Evolutionary conservation across 345 rosid species (phyloP).

Genomic region (Aquilaria sinensis): DNA sequence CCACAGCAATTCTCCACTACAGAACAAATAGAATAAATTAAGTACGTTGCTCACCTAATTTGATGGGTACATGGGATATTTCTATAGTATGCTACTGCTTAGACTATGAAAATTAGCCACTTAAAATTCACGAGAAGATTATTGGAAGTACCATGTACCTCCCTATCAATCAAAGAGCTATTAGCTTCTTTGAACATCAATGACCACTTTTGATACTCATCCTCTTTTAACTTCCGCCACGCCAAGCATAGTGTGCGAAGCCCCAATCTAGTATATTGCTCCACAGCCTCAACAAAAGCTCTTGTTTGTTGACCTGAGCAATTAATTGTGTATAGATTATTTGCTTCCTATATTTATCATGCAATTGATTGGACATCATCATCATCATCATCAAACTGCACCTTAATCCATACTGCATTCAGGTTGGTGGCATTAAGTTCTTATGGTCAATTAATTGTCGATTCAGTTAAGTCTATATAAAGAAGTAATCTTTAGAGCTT

Average conservation of each 20-base stretch:
- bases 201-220: conserved; percentile 87
- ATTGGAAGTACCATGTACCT: conserved; percentile 44
- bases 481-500: too few relatives aligned
- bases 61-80: too few relatives aligned
- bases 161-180: conserved; percentile 91
- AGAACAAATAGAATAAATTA: conserved; percentile 5
- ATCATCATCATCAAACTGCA: too few relatives aligned
- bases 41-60: too few relatives aligned
- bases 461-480: too few relatives aligned
- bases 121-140: conserved; percentile 2
- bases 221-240: conserved; percentile 79
- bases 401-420: too few relatives aligned
- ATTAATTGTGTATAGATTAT: neutral
- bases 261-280: conserved; percentile 86
- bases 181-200: conserved; percentile 86
- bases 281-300: conserved; percentile 75
- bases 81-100: too few relatives aligned
- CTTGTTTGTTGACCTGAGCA: conserved; percentile 84
- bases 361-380: too few relatives aligned
- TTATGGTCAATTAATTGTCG: too few relatives aligned
- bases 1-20: conserved; percentile 99
- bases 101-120: too few relatives aligned
- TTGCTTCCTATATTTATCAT: too few relatives aligned
- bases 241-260: conserved; percentile 95
- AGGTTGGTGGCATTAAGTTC: too few relatives aligned